phyloP scores from a whole-genome alignment of 1,139 yeast genomes.

The Debaryomyces subglobosus region DNA sequence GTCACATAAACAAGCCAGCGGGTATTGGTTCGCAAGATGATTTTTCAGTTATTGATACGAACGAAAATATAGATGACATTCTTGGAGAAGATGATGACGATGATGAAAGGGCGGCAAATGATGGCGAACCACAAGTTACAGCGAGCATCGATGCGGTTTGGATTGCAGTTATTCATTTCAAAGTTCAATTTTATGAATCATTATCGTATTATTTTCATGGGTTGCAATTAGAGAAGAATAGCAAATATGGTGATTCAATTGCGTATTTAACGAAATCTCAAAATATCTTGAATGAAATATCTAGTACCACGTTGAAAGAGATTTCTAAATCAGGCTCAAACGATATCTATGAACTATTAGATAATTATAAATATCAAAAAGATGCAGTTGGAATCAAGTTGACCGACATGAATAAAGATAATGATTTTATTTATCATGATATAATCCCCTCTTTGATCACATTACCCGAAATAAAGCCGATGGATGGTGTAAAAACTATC shows the following conservation, averaged over 20 bases:
- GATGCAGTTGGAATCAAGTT: slow-evolving; percentile 51
- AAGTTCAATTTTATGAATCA: slow-evolving; percentile 46
- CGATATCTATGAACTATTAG: slow-evolving; percentile 42
- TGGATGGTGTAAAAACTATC: slow-evolving; percentile 76
- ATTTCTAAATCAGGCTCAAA: slow-evolving; percentile 30
- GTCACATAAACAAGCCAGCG: slow-evolving; percentile 19
- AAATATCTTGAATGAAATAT: slow-evolving; percentile 34
- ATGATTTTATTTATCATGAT: slow-evolving; percentile 87
- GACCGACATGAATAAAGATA: slow-evolving; percentile 67
- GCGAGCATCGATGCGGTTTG: slow-evolving; percentile 52
- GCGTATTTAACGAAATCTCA: slow-evolving; percentile 63
- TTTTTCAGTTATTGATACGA: slow-evolving; percentile 15
- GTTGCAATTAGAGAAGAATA: slow-evolving; percentile 46
- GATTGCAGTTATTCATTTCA: slow-evolving; percentile 48
- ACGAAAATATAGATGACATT: slow-evolving; percentile 17
- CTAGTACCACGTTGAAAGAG: slow-evolving; percentile 26
- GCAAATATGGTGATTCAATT: slow-evolving; percentile 76
- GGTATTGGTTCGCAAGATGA: slow-evolving; percentile 11
- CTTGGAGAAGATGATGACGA: slow-evolving; percentile 17
- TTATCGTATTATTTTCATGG: slow-evolving; percentile 58
- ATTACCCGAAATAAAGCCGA: slow-evolving; percentile 62
- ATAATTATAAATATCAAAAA: slow-evolving; percentile 46
- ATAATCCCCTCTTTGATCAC: slow-evolving; percentile 63
- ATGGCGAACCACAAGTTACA: slow-evolving; percentile 43
- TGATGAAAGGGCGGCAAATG: slow-evolving; percentile 15